Base-by-base conservation (phyloP, 805 yeast species). In the Spathaspora passalidarum region DNA sequence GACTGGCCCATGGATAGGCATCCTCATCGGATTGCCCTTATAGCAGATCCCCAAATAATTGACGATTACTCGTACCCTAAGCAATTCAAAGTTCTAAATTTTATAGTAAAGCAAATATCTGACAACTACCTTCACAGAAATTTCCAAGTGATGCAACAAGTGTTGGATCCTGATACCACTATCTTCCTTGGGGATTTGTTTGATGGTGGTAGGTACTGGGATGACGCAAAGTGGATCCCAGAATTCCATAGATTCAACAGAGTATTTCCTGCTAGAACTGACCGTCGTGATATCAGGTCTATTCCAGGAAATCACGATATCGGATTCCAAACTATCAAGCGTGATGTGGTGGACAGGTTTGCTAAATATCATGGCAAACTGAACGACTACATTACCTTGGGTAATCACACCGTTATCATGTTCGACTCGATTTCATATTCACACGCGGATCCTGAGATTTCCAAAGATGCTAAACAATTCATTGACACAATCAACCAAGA, bases 261-360 rank as follows among this genome's bases (percentile, higher is more conserved):
- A 1, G 78, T 94, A 3, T 92, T 87, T 62, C 84, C 86, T 5
- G 67, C 70, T 48, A 73, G 73, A 46, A 67, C 75, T n/a, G 65
- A 72, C 44, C 68, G 78, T 42, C 54, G 64, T 18, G 63, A 65
- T 20, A 58, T 61, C 43, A 54, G 66, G 26, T 63, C 73, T 2
- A 58, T 78, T 7, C 96, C 97, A 0, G 99, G 99, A 1, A 94
- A 94, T 60, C 99, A 94, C 62, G 99, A 94, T 61, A 88, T 95
- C 52, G 99, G 99, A 0, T 92, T 86, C 66, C 96, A 94, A 22
- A 79, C 82, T 48, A 80, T 94, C 13, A 72, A 80, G 14, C 72
- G 75, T 20, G 63, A 72, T 1, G 80, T 84, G 19, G 65, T 78
- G 38, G 65, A 78, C 29, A 68, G 98, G 53, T 94, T 91, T 64